Base-by-base conservation (phyloP, 805 yeast genomes). In the Barnettozyma populi region DNA sequence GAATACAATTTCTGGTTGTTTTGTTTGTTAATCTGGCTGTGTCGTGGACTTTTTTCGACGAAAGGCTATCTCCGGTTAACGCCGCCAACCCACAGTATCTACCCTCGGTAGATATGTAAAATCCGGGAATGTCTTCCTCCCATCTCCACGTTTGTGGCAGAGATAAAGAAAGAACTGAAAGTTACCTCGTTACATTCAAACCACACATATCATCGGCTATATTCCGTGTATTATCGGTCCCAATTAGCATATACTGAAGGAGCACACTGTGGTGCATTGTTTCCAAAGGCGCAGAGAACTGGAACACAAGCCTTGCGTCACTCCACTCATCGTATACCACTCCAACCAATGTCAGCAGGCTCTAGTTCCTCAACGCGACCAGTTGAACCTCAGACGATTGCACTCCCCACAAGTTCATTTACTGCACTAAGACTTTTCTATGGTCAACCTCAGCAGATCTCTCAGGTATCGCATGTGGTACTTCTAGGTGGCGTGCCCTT, bases 401-500 rank as follows among this genome's bases (percentile, higher is more conserved):
- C 27, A 7, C 65, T 80, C 18, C 86, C 86, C 4, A 62, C 58
- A 35, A 51, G 66, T 25, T 81, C 88, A 2, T 84, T 78, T 64
- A 79, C 88, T 0, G 83, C 85, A 0, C 79, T 73, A 49, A 68
- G 86, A 37, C 65, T 86, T 23, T 63, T 72, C 14, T 82, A 80
- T 60, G 71, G 77, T n/a, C 66, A 72, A 8, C 67, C 83, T 0
- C 44, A 56, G 4, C 75, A 78, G 46, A 59, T 86, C 7, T 67
- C 79, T 21, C 66, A 68, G n/a, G 64, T 69, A 10, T 72, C 87
- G 1, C 68, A 69, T 42, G 68, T 73, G 2, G 62, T 76, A 0
- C 64, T 83, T 8, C 53, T 86, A 5, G 92, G 92, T 0, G 69
- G 73, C 0, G 60, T 82, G 2, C 92, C 90, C 0, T 62, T 65